A percentile compares a stretch with the other conserved stretches of the same genome.
Evolutionary conservation across 2,329 filamentous ascomycete genomes (phyloP).

Genomic region (Fusarium brachygibbosum): DNA sequence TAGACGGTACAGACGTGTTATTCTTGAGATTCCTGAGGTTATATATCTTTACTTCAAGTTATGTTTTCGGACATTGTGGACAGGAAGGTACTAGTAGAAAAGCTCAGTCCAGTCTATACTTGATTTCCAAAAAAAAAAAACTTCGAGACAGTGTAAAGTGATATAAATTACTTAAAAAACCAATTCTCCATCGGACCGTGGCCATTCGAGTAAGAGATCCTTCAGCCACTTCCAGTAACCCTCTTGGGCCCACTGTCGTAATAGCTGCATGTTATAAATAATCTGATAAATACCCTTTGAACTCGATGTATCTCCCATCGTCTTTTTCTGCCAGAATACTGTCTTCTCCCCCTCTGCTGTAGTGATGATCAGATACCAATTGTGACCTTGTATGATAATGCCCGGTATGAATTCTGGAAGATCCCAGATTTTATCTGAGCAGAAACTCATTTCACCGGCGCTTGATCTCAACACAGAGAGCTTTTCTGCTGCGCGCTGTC

Average conservation of each 20-base stretch:
- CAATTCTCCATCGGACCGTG: not conserved
- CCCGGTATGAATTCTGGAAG: conserved; percentile 14
- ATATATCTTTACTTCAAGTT: too few species aligned
- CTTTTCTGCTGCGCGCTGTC: not conserved
- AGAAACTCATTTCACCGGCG: not conserved
- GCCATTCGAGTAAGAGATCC: conserved; percentile 1
- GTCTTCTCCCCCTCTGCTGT: conserved; percentile 12
- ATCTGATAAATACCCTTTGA: conserved; percentile 20
- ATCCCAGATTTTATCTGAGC: not conserved
- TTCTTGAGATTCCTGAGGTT: too few species aligned
- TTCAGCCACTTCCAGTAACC: conserved; percentile 15
- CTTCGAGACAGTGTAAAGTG: too few species aligned
- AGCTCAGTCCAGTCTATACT: too few species aligned
- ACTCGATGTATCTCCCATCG: conserved; percentile 3
- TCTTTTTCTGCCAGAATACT: conserved; percentile 21
- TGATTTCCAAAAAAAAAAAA: too few species aligned
- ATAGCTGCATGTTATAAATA: conserved; percentile 6
- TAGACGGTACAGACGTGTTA: too few species aligned
- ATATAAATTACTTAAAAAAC: not conserved
- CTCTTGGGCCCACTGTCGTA: conserved; percentile 7
- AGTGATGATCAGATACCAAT: conserved; percentile 17
- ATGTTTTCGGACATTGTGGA: too few species aligned
- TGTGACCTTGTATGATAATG: conserved; percentile 14
- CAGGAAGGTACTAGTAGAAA: too few species aligned
- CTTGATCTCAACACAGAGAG: not conserved